Conservation (phyloP, 2,329 filamentous ascomycete species). For the Ascochyta clinopodiicola region DNA sequence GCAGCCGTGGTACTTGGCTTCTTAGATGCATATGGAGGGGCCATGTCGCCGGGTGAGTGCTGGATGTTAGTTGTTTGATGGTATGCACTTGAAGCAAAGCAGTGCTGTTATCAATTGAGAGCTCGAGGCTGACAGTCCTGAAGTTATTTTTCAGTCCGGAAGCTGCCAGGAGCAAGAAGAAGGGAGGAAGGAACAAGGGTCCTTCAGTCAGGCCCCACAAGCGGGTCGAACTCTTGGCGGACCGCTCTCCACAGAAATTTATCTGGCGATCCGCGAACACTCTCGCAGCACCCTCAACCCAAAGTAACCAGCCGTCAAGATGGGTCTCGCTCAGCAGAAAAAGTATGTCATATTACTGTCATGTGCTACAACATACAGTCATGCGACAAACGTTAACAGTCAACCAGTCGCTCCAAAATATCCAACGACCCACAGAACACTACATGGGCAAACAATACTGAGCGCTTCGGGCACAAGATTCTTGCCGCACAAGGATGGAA, state of each 20-base stretch:
- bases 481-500: constrained; percentile 89
- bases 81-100: constrained; percentile 8
- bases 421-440: constrained; percentile 95
- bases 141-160: background rate
- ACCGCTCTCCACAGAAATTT: constrained; percentile 36
- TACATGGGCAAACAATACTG: constrained; percentile 83
- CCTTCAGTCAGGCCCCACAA: constrained; percentile 1
- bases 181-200: constrained; percentile 3
- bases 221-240: constrained; percentile 15
- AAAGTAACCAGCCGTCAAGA: constrained; percentile 44
- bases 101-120: no score
- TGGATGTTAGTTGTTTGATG: constrained; percentile 20
- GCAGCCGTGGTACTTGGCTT: constrained; percentile 9
- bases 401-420: constrained; percentile 70
- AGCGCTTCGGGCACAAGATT: constrained; percentile 87
- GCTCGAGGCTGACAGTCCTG: background rate
- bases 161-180: background rate
- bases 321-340: constrained; percentile 73
- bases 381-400: constrained; percentile 17
- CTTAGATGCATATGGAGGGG: constrained; percentile 19
- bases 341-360: constrained; percentile 58
- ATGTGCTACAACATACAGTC: background rate
- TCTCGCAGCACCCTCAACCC: constrained; percentile 11
- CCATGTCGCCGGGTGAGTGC: constrained; percentile 26
- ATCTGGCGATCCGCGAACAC: constrained; percentile 19